Evolutionary conservation across 164 flowering plant species (phyloP).

Genomic region (Kingdonia uniflora): DNA sequence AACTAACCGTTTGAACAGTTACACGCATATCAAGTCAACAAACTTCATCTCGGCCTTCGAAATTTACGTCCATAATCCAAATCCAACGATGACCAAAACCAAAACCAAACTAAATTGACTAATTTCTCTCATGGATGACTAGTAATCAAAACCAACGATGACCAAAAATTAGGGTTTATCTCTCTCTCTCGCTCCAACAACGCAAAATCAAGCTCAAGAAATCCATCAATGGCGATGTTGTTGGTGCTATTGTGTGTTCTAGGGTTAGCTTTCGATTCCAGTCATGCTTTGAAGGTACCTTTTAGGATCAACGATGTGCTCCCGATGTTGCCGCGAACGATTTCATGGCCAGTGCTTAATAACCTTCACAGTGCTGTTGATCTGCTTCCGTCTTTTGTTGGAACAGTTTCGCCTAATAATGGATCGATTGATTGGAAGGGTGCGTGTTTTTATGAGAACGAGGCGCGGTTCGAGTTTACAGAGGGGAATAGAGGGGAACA

Average conservation of each 20-base stretch:
- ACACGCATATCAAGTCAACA: no score
- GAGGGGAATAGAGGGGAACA: background rate
- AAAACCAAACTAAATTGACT: no score
- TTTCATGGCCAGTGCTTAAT: constrained; percentile 94
- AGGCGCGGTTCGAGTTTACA: constrained; percentile 55
- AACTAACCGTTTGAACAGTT: no score
- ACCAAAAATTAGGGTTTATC: background rate
- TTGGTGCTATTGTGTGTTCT: constrained; percentile 2
- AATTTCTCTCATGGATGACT: no score
- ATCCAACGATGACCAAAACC: no score
- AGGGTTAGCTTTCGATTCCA: constrained; percentile 23
- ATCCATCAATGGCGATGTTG: background rate
- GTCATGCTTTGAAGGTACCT: constrained; percentile 56
- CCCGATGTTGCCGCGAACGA: constrained; percentile 74
- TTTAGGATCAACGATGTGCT: constrained; percentile 72
- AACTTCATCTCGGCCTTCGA: no score
- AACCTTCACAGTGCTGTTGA: constrained; percentile 78
- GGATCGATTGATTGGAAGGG: constrained; percentile 77
- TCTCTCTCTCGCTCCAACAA: background rate
- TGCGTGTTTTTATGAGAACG: constrained; percentile 70
- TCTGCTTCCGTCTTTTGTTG: constrained; percentile 73
- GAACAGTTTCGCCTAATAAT: constrained; percentile 61
- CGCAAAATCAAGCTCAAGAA: background rate
- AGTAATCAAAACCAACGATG: no score
- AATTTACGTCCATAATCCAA: no score